A percentile compares a stretch with the other conserved stretches of the same genome.
phyloP scores from a whole-genome alignment of 73 alveolate genomes.

The Diophrys sp. region DNA sequence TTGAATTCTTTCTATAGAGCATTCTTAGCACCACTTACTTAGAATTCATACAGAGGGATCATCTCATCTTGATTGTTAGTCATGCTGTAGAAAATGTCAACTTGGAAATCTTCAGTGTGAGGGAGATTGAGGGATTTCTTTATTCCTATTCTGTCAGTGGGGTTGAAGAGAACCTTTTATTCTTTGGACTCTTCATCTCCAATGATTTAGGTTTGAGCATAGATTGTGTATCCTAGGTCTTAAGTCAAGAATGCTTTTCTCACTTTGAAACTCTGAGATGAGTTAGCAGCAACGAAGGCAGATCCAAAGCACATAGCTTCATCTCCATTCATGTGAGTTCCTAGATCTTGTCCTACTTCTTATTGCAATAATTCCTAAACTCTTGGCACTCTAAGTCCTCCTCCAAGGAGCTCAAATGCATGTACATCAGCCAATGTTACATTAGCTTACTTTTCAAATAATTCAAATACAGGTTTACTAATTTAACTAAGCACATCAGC shows the following conservation, averaged over 20 bases:
- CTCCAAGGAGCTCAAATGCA: constrained; percentile 94
- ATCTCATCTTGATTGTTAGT: constrained; percentile 7
- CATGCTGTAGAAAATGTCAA: neutral
- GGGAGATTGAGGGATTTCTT: constrained; percentile 7
- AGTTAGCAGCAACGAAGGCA: constrained; percentile 94
- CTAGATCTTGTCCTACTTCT: constrained; percentile 71
- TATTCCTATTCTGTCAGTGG: constrained; percentile 9
- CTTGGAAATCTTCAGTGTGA: constrained; percentile 15
- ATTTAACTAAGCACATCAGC: constrained; percentile 53
- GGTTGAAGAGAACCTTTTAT: neutral
- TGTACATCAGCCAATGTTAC: constrained; percentile 68
- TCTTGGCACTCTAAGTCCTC: constrained; percentile 94
- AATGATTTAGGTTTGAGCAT: constrained; percentile 1
- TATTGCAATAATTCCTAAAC: constrained; percentile 75
- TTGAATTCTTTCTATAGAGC: neutral
- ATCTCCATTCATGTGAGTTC: constrained; percentile 97
- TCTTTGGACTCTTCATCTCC: constrained; percentile 8
- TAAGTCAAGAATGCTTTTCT: constrained; percentile 42
- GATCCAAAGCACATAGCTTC: constrained; percentile 98
- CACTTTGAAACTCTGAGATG: constrained; percentile 48
- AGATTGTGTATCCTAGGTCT: constrained; percentile 1
- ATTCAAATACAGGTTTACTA: constrained; percentile 72
- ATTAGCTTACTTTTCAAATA: constrained; percentile 53
- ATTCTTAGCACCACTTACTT: neutral
- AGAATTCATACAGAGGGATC: neutral